Conservation (phyloP, 495 filamentous ascomycete species). For the Neurospora sp. region DNA sequence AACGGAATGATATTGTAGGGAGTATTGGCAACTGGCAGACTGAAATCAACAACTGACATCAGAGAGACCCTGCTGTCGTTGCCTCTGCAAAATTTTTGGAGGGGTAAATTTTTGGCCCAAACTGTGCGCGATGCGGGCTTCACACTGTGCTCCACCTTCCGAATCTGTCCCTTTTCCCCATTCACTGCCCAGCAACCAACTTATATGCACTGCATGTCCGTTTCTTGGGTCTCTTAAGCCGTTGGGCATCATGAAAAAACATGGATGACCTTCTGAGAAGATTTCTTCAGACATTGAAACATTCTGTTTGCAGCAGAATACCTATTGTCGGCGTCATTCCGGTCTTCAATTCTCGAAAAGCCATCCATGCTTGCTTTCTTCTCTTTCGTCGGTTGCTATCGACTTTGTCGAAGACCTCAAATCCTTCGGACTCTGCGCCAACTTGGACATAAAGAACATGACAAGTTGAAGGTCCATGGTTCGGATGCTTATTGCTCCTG, state of each 20-base stretch:
- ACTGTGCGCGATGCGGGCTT: not conserved
- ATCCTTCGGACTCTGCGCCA: not conserved
- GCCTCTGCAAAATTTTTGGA: constrained; percentile 11
- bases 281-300: not conserved
- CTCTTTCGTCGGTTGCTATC: not conserved
- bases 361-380: not conserved
- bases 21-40: not conserved
- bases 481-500: not conserved
- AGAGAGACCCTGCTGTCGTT: not conserved
- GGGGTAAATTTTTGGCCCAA: not conserved
- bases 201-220: not conserved
- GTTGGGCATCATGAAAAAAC: not conserved
- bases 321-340: not conserved
- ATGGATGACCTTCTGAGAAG: not conserved
- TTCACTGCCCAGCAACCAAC: not conserved
- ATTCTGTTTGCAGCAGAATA: not conserved
- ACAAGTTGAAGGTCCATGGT: not conserved
- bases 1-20: not conserved
- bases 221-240: not conserved
- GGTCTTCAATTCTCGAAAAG: not conserved
- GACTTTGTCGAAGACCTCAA: not conserved
- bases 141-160: constrained; percentile 5
- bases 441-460: not conserved
- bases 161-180: not conserved
- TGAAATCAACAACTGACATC: not conserved